These are phyloP conservation scores for Calendula officinalis DNA, from an alignment of 129 eudicot genomes.

Conservation along the genomic window DNA sequence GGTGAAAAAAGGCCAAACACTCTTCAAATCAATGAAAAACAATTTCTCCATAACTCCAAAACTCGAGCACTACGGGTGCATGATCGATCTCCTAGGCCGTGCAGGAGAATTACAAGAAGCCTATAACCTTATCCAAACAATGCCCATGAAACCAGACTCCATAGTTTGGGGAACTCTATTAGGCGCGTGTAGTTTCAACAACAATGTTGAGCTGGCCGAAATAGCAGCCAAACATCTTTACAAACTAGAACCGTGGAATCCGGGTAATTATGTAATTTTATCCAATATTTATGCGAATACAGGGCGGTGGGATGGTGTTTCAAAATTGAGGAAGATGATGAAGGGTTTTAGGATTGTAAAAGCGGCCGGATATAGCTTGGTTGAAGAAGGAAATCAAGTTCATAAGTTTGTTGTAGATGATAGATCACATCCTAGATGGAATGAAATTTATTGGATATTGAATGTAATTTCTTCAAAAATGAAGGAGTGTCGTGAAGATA, in stretches of 20 bases:
- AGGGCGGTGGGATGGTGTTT: constrained; percentile 60
- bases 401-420: constrained; percentile 74
- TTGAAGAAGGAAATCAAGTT: constrained; percentile 58
- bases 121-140: constrained; percentile 44
- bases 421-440: constrained; percentile 56
- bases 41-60: constrained; percentile 45
- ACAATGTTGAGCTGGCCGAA: constrained; percentile 54
- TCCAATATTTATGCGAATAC: constrained; percentile 66
- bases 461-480: constrained; percentile 40
- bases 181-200: constrained; percentile 72
- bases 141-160: constrained; percentile 70
- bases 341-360: constrained; percentile 47
- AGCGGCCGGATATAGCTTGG: constrained; percentile 66
- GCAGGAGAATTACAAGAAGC: constrained; percentile 64
- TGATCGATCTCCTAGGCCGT: constrained; percentile 77
- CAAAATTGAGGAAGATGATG: constrained; percentile 67
- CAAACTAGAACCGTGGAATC: constrained; percentile 70
- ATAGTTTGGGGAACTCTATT: constrained; percentile 70
- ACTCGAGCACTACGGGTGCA: constrained; percentile 73
- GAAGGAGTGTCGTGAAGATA: constrained; percentile 25
- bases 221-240: constrained; percentile 54
- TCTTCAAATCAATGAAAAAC: constrained; percentile 51
- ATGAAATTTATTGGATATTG: constrained; percentile 50
- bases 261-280: constrained; percentile 75
- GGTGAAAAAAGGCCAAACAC: constrained; percentile 52